phyloP scores from a whole-genome alignment of 208 protist genomes.

The Crithidia sp. region DNA sequence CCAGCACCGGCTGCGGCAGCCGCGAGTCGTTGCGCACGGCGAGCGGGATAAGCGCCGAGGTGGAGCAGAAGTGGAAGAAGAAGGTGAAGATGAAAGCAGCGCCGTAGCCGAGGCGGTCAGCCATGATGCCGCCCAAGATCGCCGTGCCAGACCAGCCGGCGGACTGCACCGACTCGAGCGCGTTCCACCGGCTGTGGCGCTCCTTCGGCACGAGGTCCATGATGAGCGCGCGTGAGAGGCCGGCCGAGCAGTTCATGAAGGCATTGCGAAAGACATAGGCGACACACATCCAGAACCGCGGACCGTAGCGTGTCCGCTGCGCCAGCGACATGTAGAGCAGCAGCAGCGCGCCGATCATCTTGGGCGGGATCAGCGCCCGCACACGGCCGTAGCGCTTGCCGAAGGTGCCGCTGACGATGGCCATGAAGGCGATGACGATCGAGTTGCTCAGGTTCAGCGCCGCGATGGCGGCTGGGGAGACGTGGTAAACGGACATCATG shows the following conservation, averaged over 20 bases:
- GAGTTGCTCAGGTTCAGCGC: conserved; percentile 54
- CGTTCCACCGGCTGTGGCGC: conserved; percentile 64
- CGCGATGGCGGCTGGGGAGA: conserved; percentile 44
- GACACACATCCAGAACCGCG: conserved; percentile 57
- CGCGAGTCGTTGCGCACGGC: conserved; percentile 60
- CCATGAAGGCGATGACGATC: conserved; percentile 52
- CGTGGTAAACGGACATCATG: conserved; percentile 69
- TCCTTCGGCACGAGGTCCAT: conserved; percentile 71
- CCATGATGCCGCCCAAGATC: conserved; percentile 64
- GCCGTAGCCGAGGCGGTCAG: conserved; percentile 60
- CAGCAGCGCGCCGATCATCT: conserved; percentile 49
- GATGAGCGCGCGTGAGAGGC: conserved; percentile 61
- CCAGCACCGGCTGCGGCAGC: conserved; percentile 33
- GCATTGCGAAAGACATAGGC: conserved; percentile 60
- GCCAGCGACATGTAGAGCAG: conserved; percentile 70
- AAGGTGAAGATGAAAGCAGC: conserved; percentile 80
- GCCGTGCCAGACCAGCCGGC: conserved; percentile 75
- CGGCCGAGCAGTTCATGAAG: conserved; percentile 69
- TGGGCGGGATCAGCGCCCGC: conserved; percentile 50
- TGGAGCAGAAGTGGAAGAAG: conserved; percentile 57
- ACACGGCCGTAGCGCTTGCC: conserved; percentile 57
- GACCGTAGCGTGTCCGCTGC: conserved; percentile 32
- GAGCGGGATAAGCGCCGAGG: conserved; percentile 44
- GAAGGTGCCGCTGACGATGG: conserved; percentile 44
- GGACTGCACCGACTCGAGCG: conserved; percentile 70